Conservation (phyloP, 257 asterid species). For the Primulina huaijiensis region DNA sequence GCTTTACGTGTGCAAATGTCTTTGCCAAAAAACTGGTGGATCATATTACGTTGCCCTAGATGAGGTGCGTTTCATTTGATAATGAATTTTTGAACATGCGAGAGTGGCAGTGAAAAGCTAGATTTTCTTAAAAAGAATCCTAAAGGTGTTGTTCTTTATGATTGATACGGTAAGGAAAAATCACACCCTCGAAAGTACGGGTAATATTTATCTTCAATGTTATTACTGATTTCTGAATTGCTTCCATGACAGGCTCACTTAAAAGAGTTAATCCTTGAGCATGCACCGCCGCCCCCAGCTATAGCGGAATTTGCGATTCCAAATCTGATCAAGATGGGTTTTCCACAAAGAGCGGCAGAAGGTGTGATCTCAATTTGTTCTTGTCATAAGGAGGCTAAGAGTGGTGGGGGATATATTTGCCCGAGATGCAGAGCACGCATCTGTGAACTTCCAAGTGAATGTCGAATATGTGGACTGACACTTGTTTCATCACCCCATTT, state of each 20-base stretch:
- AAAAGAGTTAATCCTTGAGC: constrained; percentile 81
- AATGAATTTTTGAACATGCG: too few relatives aligned
- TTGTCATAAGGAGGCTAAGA: constrained; percentile 90
- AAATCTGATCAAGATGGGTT: constrained; percentile 94
- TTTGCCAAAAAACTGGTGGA: constrained; percentile 96
- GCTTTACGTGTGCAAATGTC: constrained; percentile 81
- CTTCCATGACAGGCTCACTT: constrained; percentile 60
- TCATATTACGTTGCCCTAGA: constrained; percentile 73
- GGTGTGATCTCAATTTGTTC: constrained; percentile 87
- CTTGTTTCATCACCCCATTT: constrained; percentile 96
- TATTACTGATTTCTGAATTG: constrained; percentile 13
- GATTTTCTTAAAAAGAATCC: neutral
- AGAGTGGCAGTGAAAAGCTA: too few relatives aligned
- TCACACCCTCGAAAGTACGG: neutral
- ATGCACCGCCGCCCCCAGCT: constrained; percentile 99
- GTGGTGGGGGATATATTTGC: constrained; percentile 95
- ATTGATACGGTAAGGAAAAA: neutral
- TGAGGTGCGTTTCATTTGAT: constrained; percentile 59
- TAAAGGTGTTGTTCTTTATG: neutral
- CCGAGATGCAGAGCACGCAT: constrained; percentile 96
- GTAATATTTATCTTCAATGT: constrained; percentile 5
- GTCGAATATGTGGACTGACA: constrained; percentile 86
- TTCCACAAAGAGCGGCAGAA: constrained; percentile 96
- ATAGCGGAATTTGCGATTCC: constrained; percentile 93
- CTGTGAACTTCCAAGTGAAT: constrained; percentile 89